Evolutionary conservation across 139 green algal species (phyloP).

Genomic region (Micractinium sp.): DNA sequence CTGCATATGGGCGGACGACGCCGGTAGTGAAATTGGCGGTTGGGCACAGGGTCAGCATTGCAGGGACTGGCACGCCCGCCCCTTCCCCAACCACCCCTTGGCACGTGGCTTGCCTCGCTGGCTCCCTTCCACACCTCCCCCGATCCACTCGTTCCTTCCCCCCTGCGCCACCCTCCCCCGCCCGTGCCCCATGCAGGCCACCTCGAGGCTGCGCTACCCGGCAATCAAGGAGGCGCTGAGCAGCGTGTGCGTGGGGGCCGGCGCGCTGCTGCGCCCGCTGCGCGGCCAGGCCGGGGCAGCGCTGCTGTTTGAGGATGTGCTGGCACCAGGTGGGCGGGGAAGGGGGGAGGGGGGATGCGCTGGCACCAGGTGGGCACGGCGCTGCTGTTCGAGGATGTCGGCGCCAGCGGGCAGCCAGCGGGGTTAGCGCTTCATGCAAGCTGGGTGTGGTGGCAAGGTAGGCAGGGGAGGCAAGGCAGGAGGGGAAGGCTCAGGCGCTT

Average conservation of each 20-base stretch:
- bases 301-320: constrained; percentile 55
- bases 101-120: neutral
- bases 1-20: no score
- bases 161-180: neutral
- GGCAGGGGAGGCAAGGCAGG: no score
- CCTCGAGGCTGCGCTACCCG: constrained; percentile 19
- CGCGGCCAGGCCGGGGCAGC: constrained; percentile 52
- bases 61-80: no score
- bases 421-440: no score
- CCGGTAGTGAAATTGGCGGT: no score
- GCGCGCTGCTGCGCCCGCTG: constrained; percentile 44
- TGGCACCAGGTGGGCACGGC: no score
- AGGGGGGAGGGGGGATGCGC: no score
- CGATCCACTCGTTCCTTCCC: neutral
- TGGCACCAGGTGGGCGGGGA: constrained; percentile 32
- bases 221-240: constrained; percentile 44
- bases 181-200: constrained; percentile 25
- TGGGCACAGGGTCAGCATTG: no score
- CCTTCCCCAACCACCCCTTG: neutral
- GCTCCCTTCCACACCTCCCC: neutral
- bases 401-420: no score
- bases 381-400: no score
- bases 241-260: constrained; percentile 45
- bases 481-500: no score
- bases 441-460: no score